Percentiles rank a stretch among this genome's conserved stretches.
phyloP scores from a whole-genome alignment of 164 flowering plant genomes.

The Liriodendron chinense region DNA sequence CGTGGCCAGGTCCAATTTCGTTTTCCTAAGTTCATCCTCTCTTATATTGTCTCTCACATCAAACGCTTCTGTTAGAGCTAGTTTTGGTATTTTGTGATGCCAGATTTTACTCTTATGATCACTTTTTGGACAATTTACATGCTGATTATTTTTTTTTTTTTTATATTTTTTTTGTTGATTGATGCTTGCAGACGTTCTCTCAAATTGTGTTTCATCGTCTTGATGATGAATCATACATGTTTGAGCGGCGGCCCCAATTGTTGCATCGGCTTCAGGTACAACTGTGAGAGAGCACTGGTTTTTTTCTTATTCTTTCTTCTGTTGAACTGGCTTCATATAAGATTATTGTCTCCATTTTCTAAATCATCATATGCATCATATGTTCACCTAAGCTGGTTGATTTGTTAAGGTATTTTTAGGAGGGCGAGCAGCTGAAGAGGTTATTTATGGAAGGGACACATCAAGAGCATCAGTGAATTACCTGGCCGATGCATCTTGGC shows the following conservation, averaged over 20 bases:
- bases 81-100: no score
- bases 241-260: conserved; percentile 86
- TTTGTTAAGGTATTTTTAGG: conserved; percentile 78
- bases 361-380: neutral
- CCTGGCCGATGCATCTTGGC: conserved; percentile 97
- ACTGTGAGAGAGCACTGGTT: neutral
- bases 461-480: conserved; percentile 80
- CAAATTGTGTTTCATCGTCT: conserved; percentile 89
- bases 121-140: no score
- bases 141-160: no score
- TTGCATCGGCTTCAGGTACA: conserved; percentile 94
- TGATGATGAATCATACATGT: conserved; percentile 79
- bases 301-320: neutral
- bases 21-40: neutral
- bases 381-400: conserved; percentile 1
- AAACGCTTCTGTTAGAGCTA: neutral
- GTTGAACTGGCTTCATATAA: neutral
- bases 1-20: conserved; percentile 74
- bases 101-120: no score
- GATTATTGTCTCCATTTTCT: neutral
- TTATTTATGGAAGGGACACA: conserved; percentile 83
- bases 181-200: conserved; percentile 65
- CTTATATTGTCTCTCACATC: neutral
- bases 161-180: neutral
- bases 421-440: conserved; percentile 97